phyloP scores from a whole-genome alignment of 2,329 filamentous ascomycete genomes.

The Alternaria solani region DNA sequence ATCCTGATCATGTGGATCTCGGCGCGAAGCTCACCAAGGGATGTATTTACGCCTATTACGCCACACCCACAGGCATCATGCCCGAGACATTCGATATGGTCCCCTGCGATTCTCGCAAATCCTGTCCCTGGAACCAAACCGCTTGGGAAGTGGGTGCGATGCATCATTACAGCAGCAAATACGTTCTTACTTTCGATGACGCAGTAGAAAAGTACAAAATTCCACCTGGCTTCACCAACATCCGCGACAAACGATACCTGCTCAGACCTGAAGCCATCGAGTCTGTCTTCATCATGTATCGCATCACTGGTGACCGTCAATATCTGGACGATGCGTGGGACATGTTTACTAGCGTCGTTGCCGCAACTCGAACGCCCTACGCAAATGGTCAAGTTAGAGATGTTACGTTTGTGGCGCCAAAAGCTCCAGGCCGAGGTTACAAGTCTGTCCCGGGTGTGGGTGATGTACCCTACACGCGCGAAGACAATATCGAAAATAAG shows the following conservation, averaged over 20 bases:
- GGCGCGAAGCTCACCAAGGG: slow-evolving; percentile 67
- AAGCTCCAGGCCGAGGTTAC: slow-evolving; percentile 4
- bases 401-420: slow-evolving; percentile 42
- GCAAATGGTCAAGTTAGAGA: slow-evolving; percentile 57
- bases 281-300: slow-evolving; percentile 67
- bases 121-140: slow-evolving; percentile 64
- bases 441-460: slow-evolving; percentile 7
- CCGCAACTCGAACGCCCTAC: slow-evolving; percentile 50
- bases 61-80: slow-evolving; percentile 66
- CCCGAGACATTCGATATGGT: slow-evolving; percentile 64
- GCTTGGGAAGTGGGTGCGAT: slow-evolving; percentile 56
- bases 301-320: slow-evolving; percentile 62
- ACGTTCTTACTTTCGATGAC: slow-evolving; percentile 21
- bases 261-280: slow-evolving; percentile 67
- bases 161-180: slow-evolving; percentile 26
- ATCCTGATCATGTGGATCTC: slow-evolving; percentile 62
- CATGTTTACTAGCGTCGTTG: slow-evolving; percentile 56
- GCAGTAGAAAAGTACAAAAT: slow-evolving; percentile 35
- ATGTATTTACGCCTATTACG: slow-evolving; percentile 68
- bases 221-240: slow-evolving; percentile 51
- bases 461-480: slow-evolving; percentile 4
- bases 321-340: slow-evolving; percentile 57
- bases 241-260: slow-evolving; percentile 55
- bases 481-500: slow-evolving; percentile 43
- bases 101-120: slow-evolving; percentile 53